These are phyloP conservation scores for Bipolaris oryzae DNA, from an alignment of 2,329 filamentous ascomycete species.

Conservation along the genomic window DNA sequence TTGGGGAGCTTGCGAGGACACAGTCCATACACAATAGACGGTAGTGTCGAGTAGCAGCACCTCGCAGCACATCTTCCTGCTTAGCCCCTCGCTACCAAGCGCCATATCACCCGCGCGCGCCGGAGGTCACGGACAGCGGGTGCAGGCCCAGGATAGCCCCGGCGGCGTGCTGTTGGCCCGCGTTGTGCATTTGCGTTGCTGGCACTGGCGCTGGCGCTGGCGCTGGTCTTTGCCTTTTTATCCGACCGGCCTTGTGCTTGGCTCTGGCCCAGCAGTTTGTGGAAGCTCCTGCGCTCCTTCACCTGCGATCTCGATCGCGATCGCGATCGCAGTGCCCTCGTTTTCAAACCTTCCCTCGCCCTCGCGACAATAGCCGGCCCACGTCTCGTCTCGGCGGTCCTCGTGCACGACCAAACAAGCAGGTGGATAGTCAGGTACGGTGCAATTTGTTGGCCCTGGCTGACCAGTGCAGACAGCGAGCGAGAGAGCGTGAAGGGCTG, in stretches of 20 bases:
- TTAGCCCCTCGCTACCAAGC: constrained; percentile 2
- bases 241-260: constrained; percentile 9
- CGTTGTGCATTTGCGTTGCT: not conserved
- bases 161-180: not conserved
- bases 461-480: not conserved
- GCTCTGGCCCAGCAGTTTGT: constrained; percentile 7
- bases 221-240: too few relatives aligned
- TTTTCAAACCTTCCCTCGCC: not conserved
- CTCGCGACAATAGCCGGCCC: constrained; percentile 7
- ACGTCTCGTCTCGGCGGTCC: not conserved
- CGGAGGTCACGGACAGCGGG: constrained; percentile 3
- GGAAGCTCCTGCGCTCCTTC: constrained; percentile 8
- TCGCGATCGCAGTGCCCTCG: constrained; percentile 1
- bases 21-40: too few relatives aligned
- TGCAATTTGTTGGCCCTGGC: not conserved
- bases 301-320: constrained; percentile 1
- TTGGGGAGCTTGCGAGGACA: too few relatives aligned
- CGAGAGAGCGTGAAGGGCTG: not conserved
- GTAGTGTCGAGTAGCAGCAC: too few relatives aligned
- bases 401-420: constrained; percentile 3
- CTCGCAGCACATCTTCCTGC: too few relatives aligned
- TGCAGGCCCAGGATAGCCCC: constrained; percentile 4
- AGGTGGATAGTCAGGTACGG: constrained; percentile 1
- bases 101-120: not conserved
- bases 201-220: too few relatives aligned